Conservation (phyloP, 805 yeast genomes). For the Saturnispora ahearnii region DNA sequence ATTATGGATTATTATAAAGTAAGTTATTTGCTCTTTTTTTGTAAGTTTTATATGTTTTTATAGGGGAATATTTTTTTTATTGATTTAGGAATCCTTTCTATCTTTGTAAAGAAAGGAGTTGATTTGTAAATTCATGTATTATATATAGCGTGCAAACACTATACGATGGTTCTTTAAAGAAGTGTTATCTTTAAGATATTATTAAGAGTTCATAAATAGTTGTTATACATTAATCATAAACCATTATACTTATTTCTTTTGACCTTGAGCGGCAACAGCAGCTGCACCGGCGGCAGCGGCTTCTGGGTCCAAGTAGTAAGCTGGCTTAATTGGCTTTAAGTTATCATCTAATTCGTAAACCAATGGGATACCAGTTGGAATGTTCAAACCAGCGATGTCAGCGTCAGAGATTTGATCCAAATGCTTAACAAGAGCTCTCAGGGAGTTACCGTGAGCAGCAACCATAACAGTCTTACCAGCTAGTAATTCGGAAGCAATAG, state of each 20-base stretch:
- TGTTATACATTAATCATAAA: not conserved
- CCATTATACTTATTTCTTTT: slow-evolving; percentile 36
- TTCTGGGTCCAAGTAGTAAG: slow-evolving; percentile 97
- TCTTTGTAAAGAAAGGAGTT: too few species aligned
- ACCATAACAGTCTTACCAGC: slow-evolving; percentile 83
- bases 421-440: slow-evolving; percentile 93
- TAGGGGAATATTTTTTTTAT: too few species aligned
- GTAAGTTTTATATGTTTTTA: too few species aligned
- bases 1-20: not conserved
- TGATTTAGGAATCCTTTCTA: too few species aligned
- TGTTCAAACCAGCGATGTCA: slow-evolving; percentile 89
- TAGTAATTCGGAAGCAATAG: slow-evolving; percentile 74
- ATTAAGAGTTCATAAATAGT: not conserved
- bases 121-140: too few species aligned
- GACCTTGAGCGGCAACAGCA: slow-evolving; percentile 96
- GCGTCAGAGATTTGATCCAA: slow-evolving; percentile 87
- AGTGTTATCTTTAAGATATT: not conserved
- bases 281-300: slow-evolving; percentile 99
- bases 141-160: too few species aligned
- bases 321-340: slow-evolving; percentile 84
- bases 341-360: slow-evolving; percentile 87
- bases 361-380: slow-evolving; percentile 97
- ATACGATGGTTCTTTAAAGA: not conserved
- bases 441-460: slow-evolving; percentile 98
- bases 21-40: not conserved